Conservation (phyloP, 1,284 basidiomycete genomes). For the Sphaerobolus stellatus region DNA sequence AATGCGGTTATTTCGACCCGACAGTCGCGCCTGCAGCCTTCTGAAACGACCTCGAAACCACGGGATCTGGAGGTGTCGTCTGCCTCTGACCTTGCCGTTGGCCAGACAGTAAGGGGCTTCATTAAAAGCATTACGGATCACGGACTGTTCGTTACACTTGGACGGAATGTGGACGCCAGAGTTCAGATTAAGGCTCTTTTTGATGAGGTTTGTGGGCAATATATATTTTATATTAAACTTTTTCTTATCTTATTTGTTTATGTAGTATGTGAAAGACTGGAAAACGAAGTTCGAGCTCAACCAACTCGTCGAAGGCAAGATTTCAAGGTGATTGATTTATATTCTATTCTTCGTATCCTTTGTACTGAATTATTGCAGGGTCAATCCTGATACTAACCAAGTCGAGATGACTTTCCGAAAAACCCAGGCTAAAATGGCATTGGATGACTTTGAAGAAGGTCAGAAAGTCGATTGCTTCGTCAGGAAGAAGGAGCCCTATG, state of each 20-base stretch:
- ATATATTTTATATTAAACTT: slow-evolving; percentile 10
- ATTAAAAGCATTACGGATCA: slow-evolving; percentile 85
- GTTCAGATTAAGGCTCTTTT: slow-evolving; percentile 94
- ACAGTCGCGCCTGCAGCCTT: slow-evolving; percentile 62
- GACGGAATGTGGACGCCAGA: slow-evolving; percentile 80
- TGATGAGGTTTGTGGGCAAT: slow-evolving; percentile 63
- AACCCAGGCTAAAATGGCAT: slow-evolving; percentile 44
- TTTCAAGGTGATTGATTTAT: slow-evolving; percentile 59
- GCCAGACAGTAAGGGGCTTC: slow-evolving; percentile 80
- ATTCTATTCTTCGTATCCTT: slow-evolving; percentile 15
- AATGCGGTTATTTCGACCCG: slow-evolving; percentile 80
- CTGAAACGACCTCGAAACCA: slow-evolving; percentile 44
- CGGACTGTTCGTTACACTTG: slow-evolving; percentile 90
- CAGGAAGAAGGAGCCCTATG: slow-evolving; percentile 83
- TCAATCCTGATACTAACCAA: slow-evolving; percentile 68
- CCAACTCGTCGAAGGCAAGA: slow-evolving; percentile 85
- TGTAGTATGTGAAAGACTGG: slow-evolving; percentile 94
- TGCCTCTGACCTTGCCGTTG: slow-evolving; percentile 69
- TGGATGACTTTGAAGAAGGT: slow-evolving; percentile 67
- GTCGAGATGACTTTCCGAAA: slow-evolving; percentile 87
- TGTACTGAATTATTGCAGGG: slow-evolving; percentile 43
- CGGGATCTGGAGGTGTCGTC: slow-evolving; percentile 70
- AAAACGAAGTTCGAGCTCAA: slow-evolving; percentile 77
- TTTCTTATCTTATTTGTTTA: slow-evolving; percentile 14
- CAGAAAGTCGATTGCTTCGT: slow-evolving; percentile 76